phyloP scores from a whole-genome alignment of 2,329 filamentous ascomycete species.

The Diaporthe sp. region DNA sequence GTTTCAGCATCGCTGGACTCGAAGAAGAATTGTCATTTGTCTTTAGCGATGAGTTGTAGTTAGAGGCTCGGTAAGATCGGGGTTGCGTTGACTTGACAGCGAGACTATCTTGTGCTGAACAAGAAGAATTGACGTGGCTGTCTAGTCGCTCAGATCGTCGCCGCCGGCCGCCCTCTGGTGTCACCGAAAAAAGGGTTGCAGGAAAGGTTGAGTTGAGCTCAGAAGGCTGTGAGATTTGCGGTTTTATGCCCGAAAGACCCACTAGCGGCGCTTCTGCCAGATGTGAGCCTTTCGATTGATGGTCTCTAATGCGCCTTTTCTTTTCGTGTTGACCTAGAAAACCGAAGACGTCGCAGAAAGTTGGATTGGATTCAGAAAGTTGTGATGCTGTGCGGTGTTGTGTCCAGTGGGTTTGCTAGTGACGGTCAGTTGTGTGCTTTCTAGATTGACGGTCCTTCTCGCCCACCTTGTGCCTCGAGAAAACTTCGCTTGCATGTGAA shows the following conservation, averaged over 20 bases:
- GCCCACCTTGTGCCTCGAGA: not conserved
- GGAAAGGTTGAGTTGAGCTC: not conserved
- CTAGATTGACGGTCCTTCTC: not conserved
- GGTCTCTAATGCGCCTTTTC: not conserved
- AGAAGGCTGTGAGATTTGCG: not conserved
- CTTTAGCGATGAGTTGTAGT: not conserved
- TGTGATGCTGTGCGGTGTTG: not conserved
- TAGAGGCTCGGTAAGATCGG: not conserved
- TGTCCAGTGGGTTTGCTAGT: not conserved
- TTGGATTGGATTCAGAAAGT: not conserved
- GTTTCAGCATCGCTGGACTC: not conserved
- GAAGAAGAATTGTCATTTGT: not conserved
- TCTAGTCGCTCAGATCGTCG: not conserved
- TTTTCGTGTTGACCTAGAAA: not conserved
- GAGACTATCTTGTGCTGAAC: not conserved
- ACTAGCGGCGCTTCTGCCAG: not conserved
- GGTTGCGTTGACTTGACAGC: not conserved
- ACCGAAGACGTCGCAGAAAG: not conserved
- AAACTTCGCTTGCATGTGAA: not conserved
- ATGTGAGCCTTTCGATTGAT: not conserved
- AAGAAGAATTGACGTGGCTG: not conserved
- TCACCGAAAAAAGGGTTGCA: not conserved
- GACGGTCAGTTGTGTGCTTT: not conserved
- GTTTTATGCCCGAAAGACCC: not conserved
- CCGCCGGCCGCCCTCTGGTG: not conserved